These are phyloP conservation scores for Taphrina pruni DNA, from an alignment of 1,139 yeast genomes.

Conservation along the genomic window DNA sequence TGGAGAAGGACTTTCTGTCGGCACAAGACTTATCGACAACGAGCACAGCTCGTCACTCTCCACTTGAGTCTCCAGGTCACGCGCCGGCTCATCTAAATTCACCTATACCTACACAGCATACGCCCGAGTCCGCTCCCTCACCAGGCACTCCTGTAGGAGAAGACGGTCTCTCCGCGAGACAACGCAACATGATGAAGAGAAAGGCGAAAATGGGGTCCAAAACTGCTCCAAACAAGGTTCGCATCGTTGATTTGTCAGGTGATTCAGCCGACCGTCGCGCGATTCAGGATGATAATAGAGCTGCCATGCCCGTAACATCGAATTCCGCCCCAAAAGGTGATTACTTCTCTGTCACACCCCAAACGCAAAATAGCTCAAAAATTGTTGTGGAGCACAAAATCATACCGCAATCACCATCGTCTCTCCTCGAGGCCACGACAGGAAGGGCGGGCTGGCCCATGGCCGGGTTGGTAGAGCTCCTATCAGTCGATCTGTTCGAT, in stretches of 20 bases:
- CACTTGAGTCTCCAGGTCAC: background rate
- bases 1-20: conserved; percentile 51
- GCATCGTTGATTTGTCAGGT: conserved; percentile 73
- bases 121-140: conserved; percentile 45
- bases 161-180: conserved; percentile 61
- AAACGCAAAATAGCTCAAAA: conserved; percentile 72
- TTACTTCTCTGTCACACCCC: conserved; percentile 68
- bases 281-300: conserved; percentile 6
- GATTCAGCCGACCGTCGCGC: conserved; percentile 59
- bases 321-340: conserved; percentile 18
- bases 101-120: background rate
- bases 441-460: conserved; percentile 91
- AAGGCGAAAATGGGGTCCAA: conserved; percentile 84
- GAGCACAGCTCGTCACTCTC: background rate
- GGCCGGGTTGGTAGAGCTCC: conserved; percentile 91
- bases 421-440: conserved; percentile 61
- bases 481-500: conserved; percentile 79
- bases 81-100: conserved; percentile 15
- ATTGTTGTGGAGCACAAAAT: conserved; percentile 82
- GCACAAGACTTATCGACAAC: conserved; percentile 43
- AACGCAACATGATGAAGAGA: conserved; percentile 91
- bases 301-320: background rate
- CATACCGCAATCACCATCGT: conserved; percentile 70
- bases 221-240: conserved; percentile 58
- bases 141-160: conserved; percentile 45